Conservation (phyloP, 2,329 filamentous ascomycete genomes). For the Immersiporthe knoxdaviesiana region DNA sequence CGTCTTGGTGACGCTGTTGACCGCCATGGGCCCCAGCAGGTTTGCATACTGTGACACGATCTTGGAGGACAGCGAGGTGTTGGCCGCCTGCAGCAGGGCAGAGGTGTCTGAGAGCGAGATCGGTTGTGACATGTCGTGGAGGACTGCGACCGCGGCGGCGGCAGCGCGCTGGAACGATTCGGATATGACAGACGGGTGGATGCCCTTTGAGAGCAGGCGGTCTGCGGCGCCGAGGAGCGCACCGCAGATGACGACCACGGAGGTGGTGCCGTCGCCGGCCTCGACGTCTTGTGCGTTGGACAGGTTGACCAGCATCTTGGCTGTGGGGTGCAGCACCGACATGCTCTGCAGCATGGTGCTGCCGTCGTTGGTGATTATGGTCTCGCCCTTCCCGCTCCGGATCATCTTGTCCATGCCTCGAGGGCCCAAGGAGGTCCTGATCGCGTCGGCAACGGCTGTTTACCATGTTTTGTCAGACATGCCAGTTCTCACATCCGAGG, state of each 20-base stretch:
- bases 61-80: constrained; percentile 95
- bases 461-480: constrained; percentile 15
- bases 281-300: constrained; percentile 98
- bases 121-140: constrained; percentile 94
- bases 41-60: constrained; percentile 98
- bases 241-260: constrained; percentile 96
- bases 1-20: constrained; percentile 92
- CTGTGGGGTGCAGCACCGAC: constrained; percentile 98
- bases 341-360: constrained; percentile 99
- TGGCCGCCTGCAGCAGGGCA: constrained; percentile 92
- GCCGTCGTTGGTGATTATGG: constrained; percentile 99
- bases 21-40: constrained; percentile 94
- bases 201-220: constrained; percentile 85
- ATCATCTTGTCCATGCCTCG: constrained; percentile 99
- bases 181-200: constrained; percentile 97
- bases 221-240: constrained; percentile 93
- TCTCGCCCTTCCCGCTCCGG: constrained; percentile 92
- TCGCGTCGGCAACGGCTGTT: constrained; percentile 92
- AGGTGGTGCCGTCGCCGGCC: constrained; percentile 96
- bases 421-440: constrained; percentile 93
- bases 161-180: constrained; percentile 97
- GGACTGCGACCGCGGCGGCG: constrained; percentile 81
- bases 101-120: constrained; percentile 86
- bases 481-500: constrained; percentile 17
- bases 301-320: constrained; percentile 98